phyloP scores from a whole-genome alignment of 495 filamentous ascomycete species.

The Aspergillus sclerotiicarbonarius region DNA sequence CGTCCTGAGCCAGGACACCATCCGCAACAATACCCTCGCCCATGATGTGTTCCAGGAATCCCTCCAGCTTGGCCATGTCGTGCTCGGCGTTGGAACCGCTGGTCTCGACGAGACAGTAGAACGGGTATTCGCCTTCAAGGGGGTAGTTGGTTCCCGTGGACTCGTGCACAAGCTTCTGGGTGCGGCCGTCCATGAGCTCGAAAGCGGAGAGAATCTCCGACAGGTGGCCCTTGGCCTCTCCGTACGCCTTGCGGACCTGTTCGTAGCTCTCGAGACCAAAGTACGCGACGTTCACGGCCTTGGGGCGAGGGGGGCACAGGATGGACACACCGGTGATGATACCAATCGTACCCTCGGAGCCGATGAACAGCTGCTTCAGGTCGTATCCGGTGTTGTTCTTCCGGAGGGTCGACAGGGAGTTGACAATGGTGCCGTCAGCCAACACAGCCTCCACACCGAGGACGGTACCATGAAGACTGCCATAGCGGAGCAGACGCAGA shows the following conservation, averaged over 20 bases:
- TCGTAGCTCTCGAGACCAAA: slow-evolving; percentile 86
- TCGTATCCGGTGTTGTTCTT: slow-evolving; percentile 99
- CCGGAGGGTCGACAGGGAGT: slow-evolving; percentile 79
- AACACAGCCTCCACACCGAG: slow-evolving; percentile 91
- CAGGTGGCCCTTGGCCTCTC: slow-evolving; percentile 82
- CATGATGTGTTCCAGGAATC: slow-evolving; percentile 90
- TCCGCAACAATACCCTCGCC: slow-evolving; percentile 77
- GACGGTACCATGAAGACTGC: slow-evolving; percentile 88
- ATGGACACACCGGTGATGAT: slow-evolving; percentile 90
- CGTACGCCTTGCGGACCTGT: slow-evolving; percentile 76
- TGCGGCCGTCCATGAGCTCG: slow-evolving; percentile 89
- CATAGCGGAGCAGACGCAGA: slow-evolving; percentile 84
- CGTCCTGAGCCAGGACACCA: slow-evolving; percentile 86
- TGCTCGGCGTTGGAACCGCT: slow-evolving; percentile 92
- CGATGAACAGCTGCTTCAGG: slow-evolving; percentile 96
- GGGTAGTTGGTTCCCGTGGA: slow-evolving; percentile 77
- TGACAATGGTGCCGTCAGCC: slow-evolving; percentile 85
- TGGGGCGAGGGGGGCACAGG: slow-evolving; percentile 79
- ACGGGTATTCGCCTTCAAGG: slow-evolving; percentile 78
- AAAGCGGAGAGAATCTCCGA: slow-evolving; percentile 96
- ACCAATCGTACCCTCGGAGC: slow-evolving; percentile 89
- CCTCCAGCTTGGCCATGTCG: slow-evolving; percentile 79
- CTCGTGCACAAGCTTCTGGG: slow-evolving; percentile 68
- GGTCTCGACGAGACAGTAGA: slow-evolving; percentile 96
- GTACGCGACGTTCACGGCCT: slow-evolving; percentile 85